Evolutionary conservation across 2,329 filamentous ascomycete species (phyloP).

Genomic region (Ophiocordyceps australis): DNA sequence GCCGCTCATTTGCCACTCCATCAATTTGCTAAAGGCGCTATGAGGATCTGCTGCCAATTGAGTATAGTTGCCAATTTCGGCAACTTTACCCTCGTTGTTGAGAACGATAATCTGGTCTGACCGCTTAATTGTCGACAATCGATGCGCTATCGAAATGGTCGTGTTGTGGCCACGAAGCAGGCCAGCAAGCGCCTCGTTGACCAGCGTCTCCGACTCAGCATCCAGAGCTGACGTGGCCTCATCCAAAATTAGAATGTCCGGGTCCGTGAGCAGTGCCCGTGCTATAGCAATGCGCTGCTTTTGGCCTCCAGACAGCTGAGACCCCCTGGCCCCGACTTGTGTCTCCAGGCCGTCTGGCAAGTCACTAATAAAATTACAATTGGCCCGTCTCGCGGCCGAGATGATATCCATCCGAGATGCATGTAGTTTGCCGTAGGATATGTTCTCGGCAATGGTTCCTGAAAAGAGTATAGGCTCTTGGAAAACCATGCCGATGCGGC

Average conservation of each 20-base stretch:
- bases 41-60: slow-evolving; percentile 54
- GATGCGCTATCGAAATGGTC: slow-evolving; percentile 93
- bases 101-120: slow-evolving; percentile 91
- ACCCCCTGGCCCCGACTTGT: slow-evolving; percentile 77
- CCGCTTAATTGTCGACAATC: slow-evolving; percentile 88
- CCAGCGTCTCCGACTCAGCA: slow-evolving; percentile 89
- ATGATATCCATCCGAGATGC: slow-evolving; percentile 70
- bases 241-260: slow-evolving; percentile 91
- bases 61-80: slow-evolving; percentile 73
- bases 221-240: slow-evolving; percentile 93
- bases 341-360: slow-evolving; percentile 94
- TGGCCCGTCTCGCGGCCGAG: slow-evolving; percentile 73
- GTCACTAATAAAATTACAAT: slow-evolving; percentile 92
- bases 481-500: slow-evolving; percentile 86
- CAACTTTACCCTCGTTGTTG: slow-evolving; percentile 69
- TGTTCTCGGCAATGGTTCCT: slow-evolving; percentile 72
- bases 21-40: slow-evolving; percentile 83
- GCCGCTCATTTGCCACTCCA: slow-evolving; percentile 97
- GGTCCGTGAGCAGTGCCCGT: slow-evolving; percentile 81
- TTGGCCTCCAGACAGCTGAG: slow-evolving; percentile 87
- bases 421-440: slow-evolving; percentile 71
- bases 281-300: slow-evolving; percentile 98
- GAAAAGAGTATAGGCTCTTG: slow-evolving; percentile 92
- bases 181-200: slow-evolving; percentile 73
- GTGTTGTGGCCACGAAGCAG: slow-evolving; percentile 80